Evolutionary conservation across 2,329 filamentous ascomycete species (phyloP).

Genomic region (Alternaria viburni): DNA sequence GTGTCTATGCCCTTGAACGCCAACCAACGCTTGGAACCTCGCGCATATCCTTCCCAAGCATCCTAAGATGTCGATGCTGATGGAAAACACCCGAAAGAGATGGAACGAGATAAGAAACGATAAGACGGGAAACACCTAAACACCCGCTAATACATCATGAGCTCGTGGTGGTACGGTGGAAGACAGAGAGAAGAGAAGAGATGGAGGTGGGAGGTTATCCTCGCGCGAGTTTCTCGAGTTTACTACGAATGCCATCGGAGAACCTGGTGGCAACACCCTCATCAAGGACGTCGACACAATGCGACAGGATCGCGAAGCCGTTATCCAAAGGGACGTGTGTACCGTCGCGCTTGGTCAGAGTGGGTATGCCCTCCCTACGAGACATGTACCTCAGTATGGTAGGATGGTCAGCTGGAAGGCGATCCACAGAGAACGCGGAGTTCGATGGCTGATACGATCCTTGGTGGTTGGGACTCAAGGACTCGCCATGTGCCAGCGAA

Average conservation of each 20-base stretch:
- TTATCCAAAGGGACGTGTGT: constrained; percentile 56
- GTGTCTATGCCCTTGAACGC: constrained; percentile 14
- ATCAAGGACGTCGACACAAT: constrained; percentile 61
- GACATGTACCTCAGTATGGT: constrained; percentile 59
- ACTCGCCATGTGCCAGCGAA: constrained; percentile 61
- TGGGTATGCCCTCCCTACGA: constrained; percentile 60
- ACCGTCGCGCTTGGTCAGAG: constrained; percentile 59
- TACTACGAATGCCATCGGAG: constrained; percentile 61
- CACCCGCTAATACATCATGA: constrained; percentile 8
- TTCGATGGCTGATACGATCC: constrained; percentile 43
- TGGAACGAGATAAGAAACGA: constrained; percentile 8
- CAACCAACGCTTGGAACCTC: neutral
- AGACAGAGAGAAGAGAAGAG: constrained; percentile 6
- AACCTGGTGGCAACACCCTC: constrained; percentile 60
- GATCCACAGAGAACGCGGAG: constrained; percentile 59
- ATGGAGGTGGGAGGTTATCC: constrained; percentile 19
- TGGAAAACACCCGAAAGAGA: constrained; percentile 21
- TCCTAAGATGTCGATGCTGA: constrained; percentile 19
- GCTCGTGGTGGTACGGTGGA: neutral
- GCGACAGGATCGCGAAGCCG: constrained; percentile 56
- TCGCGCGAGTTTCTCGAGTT: constrained; percentile 56
- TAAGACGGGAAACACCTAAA: constrained; percentile 4
- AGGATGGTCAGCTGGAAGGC: constrained; percentile 58
- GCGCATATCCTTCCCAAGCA: constrained; percentile 15
- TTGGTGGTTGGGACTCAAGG: constrained; percentile 42